Base-by-base conservation (phyloP, 2,329 filamentous ascomycete species). In the Escovopsis sp. region DNA sequence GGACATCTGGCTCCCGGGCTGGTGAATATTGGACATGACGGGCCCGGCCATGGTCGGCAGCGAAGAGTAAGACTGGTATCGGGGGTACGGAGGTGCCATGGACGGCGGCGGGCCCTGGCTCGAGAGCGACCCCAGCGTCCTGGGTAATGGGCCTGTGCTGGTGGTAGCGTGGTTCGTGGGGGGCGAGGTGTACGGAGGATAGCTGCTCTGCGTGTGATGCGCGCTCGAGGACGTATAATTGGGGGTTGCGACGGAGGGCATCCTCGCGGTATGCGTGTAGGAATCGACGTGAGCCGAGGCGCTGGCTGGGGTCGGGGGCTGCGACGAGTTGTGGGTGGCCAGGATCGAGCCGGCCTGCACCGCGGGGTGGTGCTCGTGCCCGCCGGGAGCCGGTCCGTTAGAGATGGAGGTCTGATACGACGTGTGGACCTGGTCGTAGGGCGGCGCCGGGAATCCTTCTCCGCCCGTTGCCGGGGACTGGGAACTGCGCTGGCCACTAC, bases 1-100 rank as follows among this genome's bases (percentile, higher is more conserved):
- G 7, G 79, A 68, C 64, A 90, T 76, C 40, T 79, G 79, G 5
- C 69, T 68, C 35, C 72, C 73, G 0, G 83, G 83, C 40, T 77
- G 82, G 47, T 78, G 72, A 18, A 90, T 69, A 49, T 88, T 90
- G 13, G 81, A 79, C 63, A 88, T 74, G 19, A 88, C 76, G 1
- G 78, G 69, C 1, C 76, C 75, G 29, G 65, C 61, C 63, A 77
- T 69, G n/a, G 66, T 62, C 3, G 78, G 69, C 3, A 80, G 64
- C 4, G 77, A 72, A 19, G 58, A 52, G 38, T 60, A 57, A 12
- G 42, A 45, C 40, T 43, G 45, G 50, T 68, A 70, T 3, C 62
- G 57, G 53, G 53, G 44, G 41, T 73, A 74, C 13, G 70, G 70
- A 4, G 74, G 68, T 4, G 53, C 56, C 55, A 60, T 57, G 18